These are phyloP conservation scores for Bipolaris cookei DNA, from an alignment of 2,329 filamentous ascomycete species.

Conservation along the genomic window DNA sequence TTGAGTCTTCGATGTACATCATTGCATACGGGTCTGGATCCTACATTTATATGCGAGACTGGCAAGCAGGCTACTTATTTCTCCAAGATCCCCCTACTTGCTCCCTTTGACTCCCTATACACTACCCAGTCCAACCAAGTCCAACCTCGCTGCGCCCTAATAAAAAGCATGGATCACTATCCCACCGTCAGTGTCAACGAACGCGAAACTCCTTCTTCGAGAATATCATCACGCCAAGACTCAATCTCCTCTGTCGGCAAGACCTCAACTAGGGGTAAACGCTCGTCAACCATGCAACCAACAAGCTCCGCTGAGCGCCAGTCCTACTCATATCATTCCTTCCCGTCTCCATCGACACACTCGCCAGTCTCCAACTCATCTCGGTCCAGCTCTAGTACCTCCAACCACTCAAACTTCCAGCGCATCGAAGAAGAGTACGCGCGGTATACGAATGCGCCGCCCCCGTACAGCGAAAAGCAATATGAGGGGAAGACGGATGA, in stretches of 20 bases:
- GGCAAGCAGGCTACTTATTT: background rate
- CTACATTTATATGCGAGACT: background rate
- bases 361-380: conserved; percentile 6
- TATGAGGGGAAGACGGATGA: conserved; percentile 35
- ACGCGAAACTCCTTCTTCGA: conserved; percentile 24
- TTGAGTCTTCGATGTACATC: conserved; percentile 9
- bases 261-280: background rate
- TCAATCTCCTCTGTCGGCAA: conserved; percentile 27
- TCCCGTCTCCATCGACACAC: conserved; percentile 18
- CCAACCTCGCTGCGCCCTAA: background rate
- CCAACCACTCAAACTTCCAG: conserved; percentile 10
- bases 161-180: conserved; percentile 32
- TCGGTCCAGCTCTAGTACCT: conserved; percentile 13
- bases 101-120: background rate
- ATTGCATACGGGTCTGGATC: background rate
- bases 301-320: background rate
- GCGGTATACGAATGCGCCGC: conserved; percentile 30
- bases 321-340: conserved; percentile 18
- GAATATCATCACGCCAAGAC: conserved; percentile 21
- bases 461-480: conserved; percentile 29
- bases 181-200: conserved; percentile 31
- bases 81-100: background rate
- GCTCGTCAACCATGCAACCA: background rate
- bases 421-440: conserved; percentile 26
- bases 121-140: background rate